A percentile compares a stretch with the other conserved stretches of the same genome.
These are phyloP conservation scores for Diplotaxis tenuifolia DNA, from an alignment of 345 rosid species.

Conservation along the genomic window DNA sequence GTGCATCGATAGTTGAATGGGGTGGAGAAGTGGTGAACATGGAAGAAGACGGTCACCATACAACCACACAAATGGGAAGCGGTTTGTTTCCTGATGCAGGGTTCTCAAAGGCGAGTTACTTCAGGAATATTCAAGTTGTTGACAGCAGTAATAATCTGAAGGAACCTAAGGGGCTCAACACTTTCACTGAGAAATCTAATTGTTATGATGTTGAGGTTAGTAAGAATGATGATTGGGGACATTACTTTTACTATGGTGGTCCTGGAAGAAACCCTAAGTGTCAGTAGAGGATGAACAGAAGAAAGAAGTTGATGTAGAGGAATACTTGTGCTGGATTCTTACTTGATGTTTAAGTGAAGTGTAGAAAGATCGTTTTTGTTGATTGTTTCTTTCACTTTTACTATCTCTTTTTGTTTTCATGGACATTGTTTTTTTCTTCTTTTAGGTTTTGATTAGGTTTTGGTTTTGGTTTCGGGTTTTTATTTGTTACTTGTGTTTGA, in stretches of 20 bases:
- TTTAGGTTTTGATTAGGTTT: slow-evolving; percentile 15
- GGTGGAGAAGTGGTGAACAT: slow-evolving; percentile 77
- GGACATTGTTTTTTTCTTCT: background rate
- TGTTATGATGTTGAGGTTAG: slow-evolving; percentile 62
- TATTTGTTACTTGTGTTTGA: slow-evolving; percentile 10
- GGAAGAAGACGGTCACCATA: slow-evolving; percentile 56
- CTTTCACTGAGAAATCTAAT: slow-evolving; percentile 59
- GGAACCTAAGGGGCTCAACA: slow-evolving; percentile 57
- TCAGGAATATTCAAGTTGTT: slow-evolving; percentile 62
- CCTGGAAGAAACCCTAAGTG: slow-evolving; percentile 66
- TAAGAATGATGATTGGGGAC: slow-evolving; percentile 60
- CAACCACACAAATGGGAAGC: slow-evolving; percentile 73
- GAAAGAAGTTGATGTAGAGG: slow-evolving; percentile 13
- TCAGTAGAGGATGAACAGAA: slow-evolving; percentile 38
- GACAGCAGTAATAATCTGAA: slow-evolving; percentile 61
- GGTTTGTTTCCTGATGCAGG: slow-evolving; percentile 67
- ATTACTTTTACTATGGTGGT: slow-evolving; percentile 64
- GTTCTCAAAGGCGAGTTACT: slow-evolving; percentile 61
- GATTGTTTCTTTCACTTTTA: slow-evolving; percentile 30
- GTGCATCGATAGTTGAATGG: slow-evolving; percentile 75
- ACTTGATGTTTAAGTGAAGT: slow-evolving; percentile 9
- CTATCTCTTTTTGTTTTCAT: background rate
- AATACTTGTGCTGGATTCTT: background rate
- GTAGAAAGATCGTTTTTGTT: slow-evolving; percentile 35
- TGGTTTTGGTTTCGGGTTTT: slow-evolving; percentile 8